Evolutionary conservation across 371 early-diverging fungal genomes (phyloP).

Genomic region (Gilbertella persicaria): DNA sequence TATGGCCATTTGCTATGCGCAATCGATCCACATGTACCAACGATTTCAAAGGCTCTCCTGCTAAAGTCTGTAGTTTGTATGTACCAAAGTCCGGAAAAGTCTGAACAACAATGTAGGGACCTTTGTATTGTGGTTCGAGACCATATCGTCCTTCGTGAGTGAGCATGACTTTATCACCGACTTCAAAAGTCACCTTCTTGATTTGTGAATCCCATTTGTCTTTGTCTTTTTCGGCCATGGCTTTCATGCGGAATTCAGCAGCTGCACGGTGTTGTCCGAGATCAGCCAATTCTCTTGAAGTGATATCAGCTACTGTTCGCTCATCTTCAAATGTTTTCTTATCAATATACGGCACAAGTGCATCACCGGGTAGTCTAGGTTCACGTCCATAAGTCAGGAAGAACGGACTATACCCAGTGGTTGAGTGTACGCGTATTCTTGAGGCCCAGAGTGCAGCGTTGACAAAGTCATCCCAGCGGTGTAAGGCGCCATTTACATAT

Average conservation of each 20-base stretch:
- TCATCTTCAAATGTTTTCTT: background rate
- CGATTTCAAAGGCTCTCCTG: background rate
- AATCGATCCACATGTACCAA: conserved; percentile 6
- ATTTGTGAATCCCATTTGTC: background rate
- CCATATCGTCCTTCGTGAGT: background rate
- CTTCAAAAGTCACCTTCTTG: background rate
- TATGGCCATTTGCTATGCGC: background rate
- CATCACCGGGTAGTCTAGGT: conserved; percentile 11
- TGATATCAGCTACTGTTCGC: conserved; percentile 1
- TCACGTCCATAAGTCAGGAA: conserved; percentile 11
- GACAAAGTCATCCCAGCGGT: conserved; percentile 22
- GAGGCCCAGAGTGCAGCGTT: conserved; percentile 13
- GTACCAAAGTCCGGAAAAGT: background rate
- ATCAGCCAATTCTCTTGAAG: background rate
- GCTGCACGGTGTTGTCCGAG: conserved; percentile 1
- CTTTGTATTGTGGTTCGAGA: conserved; percentile 3
- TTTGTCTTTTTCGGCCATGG: conserved; percentile 1
- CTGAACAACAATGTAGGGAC: background rate
- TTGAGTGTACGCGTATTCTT: conserved; percentile 5
- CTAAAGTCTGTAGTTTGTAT: conserved; percentile 1
- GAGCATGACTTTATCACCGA: conserved; percentile 1
- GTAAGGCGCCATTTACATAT: conserved; percentile 12
- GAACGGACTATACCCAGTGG: conserved; percentile 9
- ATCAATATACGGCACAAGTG: background rate
- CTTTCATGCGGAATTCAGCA: background rate